Base-by-base conservation (phyloP, 2,329 filamentous ascomycete genomes). In the Fusarium subglutinans region DNA sequence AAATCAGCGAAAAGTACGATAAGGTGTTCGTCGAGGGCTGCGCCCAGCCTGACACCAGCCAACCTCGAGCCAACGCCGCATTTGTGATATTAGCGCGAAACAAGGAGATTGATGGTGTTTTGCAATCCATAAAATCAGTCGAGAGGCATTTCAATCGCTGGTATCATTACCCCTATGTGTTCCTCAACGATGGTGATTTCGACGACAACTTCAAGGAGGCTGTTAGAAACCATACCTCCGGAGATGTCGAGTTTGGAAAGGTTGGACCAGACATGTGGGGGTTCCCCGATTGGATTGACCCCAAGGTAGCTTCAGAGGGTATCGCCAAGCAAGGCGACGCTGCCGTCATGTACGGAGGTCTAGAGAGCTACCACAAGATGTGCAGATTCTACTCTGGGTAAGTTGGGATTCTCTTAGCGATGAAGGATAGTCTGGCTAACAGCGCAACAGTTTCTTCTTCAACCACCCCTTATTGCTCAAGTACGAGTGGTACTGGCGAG, bases 301-400 rank as follows among this genome's bases (percentile, higher is more conserved):
- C 91, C 76, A 95, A 96, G 82, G 94, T 98, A 60, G 96, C 95
- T 75, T 95, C 95, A 84, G 96, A 99, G 83, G 96, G 96, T 69
- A 97, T 99, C 80, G 91, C 94, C 61, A 98, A 98, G 85, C 96
- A 99, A 83, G 96, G 96, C 75, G 96, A 99, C 83, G 92, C 92
- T 57, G 96, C 96, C 53, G 97, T 99, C 86, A 99, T 99, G 96
- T 99, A 98, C 82, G 96, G 96, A 82, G 96, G 96, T 53, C 92
- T 99, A 88, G 96, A 98, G 83, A 98, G 95, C 84, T 99, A 99
- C 81, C 96, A 99, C 80, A 93, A 97, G 84, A 99, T 99, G 96
- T 99, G 96, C 82, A 91, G 96, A 77, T 99, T 99, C 87, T 99
- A 99, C 85, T 99, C 96, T 73, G 96, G 96, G 93, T 96, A 87